Base-by-base conservation (phyloP, 2,329 filamentous ascomycete species). In the Lasiodiplodia theobromae region DNA sequence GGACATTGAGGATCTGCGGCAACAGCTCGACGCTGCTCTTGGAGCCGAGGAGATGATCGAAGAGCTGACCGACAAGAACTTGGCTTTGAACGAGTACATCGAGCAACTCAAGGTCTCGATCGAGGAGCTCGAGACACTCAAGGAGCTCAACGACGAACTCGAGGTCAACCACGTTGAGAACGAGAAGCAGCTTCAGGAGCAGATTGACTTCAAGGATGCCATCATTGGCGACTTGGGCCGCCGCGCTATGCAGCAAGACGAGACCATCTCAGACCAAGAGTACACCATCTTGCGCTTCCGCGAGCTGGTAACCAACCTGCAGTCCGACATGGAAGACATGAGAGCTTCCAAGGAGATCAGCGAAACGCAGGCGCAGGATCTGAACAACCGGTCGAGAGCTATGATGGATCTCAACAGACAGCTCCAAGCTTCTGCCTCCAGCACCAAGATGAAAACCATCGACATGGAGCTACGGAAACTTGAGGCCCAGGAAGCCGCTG, bases 401-500 rank as follows among this genome's bases (percentile, higher is more conserved):
- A 97, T 99, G 91, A 92, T 97, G 88, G 95, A 99, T 75, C 86
- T 99, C 56, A 98, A 98, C 79, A 88, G 95, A 86, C 96, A 97
- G 81, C 86, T 99, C 53, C 95, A 97, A 76, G 88, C 92, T 68
- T 96, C 94, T 14, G 94, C 94, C 12, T 88, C 93, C 51, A 97
- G 97, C 83, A 92, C 95, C 2, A 95, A 97, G 78, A 90, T 93
- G 75, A 98, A 97, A 83, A 94, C 94, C 0, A 97, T 99, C 71
- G 94, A 97, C 72, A 85, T 97, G 37, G 94, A 98, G 78, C 84
- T 98, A 68, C 88, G 91, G 66, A 91, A 92, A 68, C 87, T 98
- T 76, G 93, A 97, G 74, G 94, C 94, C 0, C 91, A 96, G 74
- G 93, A 98, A 82, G 92, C 94, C 2, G 86, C 89, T 49, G 92